Percentiles rank a stretch among this genome's conserved stretches.
phyloP scores from a whole-genome alignment of 2,329 filamentous ascomycete species.

The Colletotrichum musicola region DNA sequence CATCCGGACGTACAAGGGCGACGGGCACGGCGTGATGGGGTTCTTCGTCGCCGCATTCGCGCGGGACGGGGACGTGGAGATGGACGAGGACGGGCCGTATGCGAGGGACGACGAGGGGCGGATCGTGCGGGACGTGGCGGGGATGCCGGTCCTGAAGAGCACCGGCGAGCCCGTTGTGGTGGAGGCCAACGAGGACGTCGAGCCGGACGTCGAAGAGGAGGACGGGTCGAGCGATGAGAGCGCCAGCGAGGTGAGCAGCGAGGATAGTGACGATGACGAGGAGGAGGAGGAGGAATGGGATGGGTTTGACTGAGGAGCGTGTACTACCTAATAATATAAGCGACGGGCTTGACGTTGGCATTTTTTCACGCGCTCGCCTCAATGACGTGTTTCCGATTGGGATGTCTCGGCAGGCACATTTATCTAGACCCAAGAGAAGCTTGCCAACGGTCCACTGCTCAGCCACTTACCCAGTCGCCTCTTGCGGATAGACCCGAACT shows the following conservation, averaged over 20 bases:
- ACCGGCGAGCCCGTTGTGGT: constrained; percentile 50
- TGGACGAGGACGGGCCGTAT: constrained; percentile 60
- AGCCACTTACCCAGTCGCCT: no score
- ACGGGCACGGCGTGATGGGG: constrained; percentile 88
- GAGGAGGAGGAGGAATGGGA: constrained; percentile 48
- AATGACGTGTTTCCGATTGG: no score
- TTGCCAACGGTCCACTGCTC: no score
- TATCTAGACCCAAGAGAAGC: no score
- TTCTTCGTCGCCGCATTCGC: constrained; percentile 96
- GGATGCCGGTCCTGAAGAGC: constrained; percentile 53
- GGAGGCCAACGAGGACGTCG: constrained; percentile 38
- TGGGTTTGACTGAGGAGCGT: constrained; percentile 40
- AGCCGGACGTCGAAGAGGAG: not conserved
- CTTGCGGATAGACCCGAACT: no score
- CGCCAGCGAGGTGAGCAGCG: constrained; percentile 37
- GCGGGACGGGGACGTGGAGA: constrained; percentile 59
- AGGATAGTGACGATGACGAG: constrained; percentile 21
- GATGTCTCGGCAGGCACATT: no score
- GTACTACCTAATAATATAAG: not conserved
- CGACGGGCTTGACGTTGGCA: not conserved
- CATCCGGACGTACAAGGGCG: constrained; percentile 84
- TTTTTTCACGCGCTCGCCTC: no score
- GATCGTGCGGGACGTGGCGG: constrained; percentile 58
- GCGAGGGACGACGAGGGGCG: constrained; percentile 67
- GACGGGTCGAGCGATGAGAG: constrained; percentile 29